Evolutionary conservation across 2,329 filamentous ascomycete genomes (phyloP), one percentile per base, ranked within the genome.

Genomic region (Rutstroemia sp.): DNA sequence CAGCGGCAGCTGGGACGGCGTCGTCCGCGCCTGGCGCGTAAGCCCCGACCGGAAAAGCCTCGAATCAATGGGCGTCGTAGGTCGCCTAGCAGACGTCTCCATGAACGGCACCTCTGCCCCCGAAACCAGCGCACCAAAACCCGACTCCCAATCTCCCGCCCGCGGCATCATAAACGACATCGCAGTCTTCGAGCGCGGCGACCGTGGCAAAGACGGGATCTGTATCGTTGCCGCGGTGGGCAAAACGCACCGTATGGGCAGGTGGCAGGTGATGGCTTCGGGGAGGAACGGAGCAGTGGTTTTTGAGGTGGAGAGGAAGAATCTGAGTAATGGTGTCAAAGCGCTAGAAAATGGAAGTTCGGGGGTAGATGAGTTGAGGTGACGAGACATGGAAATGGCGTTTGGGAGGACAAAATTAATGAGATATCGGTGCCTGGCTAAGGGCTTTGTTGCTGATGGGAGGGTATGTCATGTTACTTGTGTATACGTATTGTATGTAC

Each of bases 1-100:
- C 51, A 95, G 86, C 62, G 94, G 92, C 34, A 96, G 90, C 72
- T 99, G 92, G 92, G 94, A 95, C 69, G 94, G 94, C 2, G 84
- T 82, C 71, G 79, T 99, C 57, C 80, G 92, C 50, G 86, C 86
- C 5, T 99, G 94, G 94, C 84, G 80, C 59, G 78, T 99, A 19
- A 87, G 84, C 53, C 83, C 89, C 44, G 92, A 96, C 70, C 94
- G 92, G 73, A 83, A 82, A 70, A 84, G 79, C 61, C 80, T 99
- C 46, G 85, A 94, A 66, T 73, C 82, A 0, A 72, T 90, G 7
- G 91, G 90, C 1, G 77, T 83, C 1, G 75, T 94, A 30, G 86
- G 61, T 2, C 39, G 56, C 21, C 37, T 48, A n/a, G 19, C 34
- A 30, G 51, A 54, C 27, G 34, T 23, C 14, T 16, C 44, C 4